Base-by-base conservation (phyloP, 768 basidiomycete genomes). In the Hygrophoropsis aurantiaca region DNA sequence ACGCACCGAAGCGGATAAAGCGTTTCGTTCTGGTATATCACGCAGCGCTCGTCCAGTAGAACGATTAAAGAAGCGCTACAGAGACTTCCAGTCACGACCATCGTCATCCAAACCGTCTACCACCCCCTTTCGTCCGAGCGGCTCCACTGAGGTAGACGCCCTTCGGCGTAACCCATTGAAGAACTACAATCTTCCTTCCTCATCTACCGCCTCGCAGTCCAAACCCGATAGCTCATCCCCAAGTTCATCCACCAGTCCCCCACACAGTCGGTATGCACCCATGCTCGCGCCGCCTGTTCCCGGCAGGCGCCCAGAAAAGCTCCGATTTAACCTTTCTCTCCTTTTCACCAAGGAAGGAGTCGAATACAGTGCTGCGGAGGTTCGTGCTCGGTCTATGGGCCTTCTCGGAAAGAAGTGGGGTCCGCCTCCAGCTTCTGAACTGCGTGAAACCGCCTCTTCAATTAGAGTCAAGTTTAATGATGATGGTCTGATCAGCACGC, bases 321-420 rank as follows among this genome's bases (percentile, higher is more conserved):
- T 82, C 36, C 76, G 78, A 25, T 86, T 90, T 62, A 75, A 88
- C 51, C 71, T 91, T 32, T 71, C 78, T 1, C 63, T 90, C 15
- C 67, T 93, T 11, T 87, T 84, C 57, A 90, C 84, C n/a, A 79
- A 81, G 25, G 84, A 88, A 41, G 78, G 82, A 2, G 73, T 80
- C 1, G 94, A 97, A 63, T 95, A 87, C 67, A 86, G 89, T 57
- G 82, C 85, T 19, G 84, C 89, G 58, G 94, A 92, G 74, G 84
- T 84, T 27, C 76, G 90, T 9, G 87, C 90, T 2, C 80, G 82
- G 15, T 85, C 85, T 8, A 85, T 90, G 74, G 90, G 90, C 23
- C 77, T 92, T 11, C 71, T 89, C 8, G 85, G 86, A 16, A 93
- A 91, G 74, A 87, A 85, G 64, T 93, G 90, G 90, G 82, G 84